These are phyloP conservation scores for Phlebopus sp. DNA, from an alignment of 1,284 basidiomycete genomes.

Conservation along the genomic window DNA sequence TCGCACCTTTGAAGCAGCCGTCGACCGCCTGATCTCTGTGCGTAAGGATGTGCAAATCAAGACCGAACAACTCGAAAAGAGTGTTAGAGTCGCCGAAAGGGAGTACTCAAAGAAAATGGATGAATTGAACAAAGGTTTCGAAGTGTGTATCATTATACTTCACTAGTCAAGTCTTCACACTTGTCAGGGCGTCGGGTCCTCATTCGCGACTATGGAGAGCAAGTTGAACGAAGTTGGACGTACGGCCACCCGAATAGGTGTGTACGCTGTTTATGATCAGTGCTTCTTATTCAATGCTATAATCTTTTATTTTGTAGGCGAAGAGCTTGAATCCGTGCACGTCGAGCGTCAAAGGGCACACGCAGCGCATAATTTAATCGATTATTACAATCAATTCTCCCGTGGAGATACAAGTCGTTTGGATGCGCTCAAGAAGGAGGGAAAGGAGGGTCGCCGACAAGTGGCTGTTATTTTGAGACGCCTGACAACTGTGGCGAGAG, in stretches of 20 bases:
- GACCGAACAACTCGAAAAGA: constrained; percentile 90
- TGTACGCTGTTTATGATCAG: constrained; percentile 20
- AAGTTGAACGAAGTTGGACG: constrained; percentile 93
- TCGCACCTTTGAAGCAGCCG: constrained; percentile 84
- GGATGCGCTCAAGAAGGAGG: constrained; percentile 82
- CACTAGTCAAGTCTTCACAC: not conserved
- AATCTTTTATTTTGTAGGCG: constrained; percentile 50
- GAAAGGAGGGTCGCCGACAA: constrained; percentile 82
- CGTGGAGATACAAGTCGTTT: constrained; percentile 79
- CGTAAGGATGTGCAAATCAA: constrained; percentile 86
- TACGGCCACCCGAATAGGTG: constrained; percentile 92
- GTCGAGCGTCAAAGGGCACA: constrained; percentile 91
- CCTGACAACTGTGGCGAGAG: constrained; percentile 86
- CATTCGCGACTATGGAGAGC: constrained; percentile 82
- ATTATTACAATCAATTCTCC: constrained; percentile 92
- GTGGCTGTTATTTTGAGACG: constrained; percentile 90
- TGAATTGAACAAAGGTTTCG: constrained; percentile 91
- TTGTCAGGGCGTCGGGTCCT: constrained; percentile 72
- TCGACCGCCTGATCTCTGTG: constrained; percentile 83
- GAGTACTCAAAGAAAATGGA: constrained; percentile 94
- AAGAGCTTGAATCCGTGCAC: constrained; percentile 95
- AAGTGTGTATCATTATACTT: constrained; percentile 48
- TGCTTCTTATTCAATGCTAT: constrained; percentile 11
- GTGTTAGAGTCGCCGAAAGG: constrained; percentile 85
- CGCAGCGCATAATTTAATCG: constrained; percentile 92